A percentile compares a stretch with the other conserved stretches of the same genome.
These are phyloP conservation scores for Chlorella variabilis DNA, from an alignment of 163 green algal species.

Conservation along the genomic window DNA sequence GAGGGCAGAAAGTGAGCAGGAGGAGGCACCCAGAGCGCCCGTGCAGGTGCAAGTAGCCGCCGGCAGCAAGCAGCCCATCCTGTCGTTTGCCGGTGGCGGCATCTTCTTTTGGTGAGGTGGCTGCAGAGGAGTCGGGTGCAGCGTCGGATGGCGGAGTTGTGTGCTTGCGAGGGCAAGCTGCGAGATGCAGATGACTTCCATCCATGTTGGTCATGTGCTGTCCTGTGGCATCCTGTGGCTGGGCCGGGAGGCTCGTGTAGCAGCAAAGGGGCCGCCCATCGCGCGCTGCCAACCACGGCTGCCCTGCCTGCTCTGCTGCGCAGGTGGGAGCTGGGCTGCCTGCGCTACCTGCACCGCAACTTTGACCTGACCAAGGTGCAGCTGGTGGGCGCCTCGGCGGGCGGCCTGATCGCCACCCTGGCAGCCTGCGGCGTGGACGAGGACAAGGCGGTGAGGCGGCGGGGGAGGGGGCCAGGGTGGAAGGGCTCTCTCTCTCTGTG, in stretches of 20 bases:
- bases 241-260: no score
- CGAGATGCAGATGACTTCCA: no score
- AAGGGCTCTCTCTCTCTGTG: no score
- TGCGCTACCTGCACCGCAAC: constrained; percentile 59
- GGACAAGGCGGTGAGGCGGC: constrained; percentile 31
- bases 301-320: background rate
- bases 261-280: no score
- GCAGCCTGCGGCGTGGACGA: constrained; percentile 57
- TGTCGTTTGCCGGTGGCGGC: constrained; percentile 32
- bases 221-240: no score
- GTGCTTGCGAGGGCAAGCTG: background rate
- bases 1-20: background rate
- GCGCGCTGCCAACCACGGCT: no score
- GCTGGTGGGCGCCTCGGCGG: constrained; percentile 58
- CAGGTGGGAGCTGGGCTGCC: constrained; percentile 27
- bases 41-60: no score
- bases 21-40: background rate
- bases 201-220: no score
- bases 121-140: no score
- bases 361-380: constrained; percentile 55
- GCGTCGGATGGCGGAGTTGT: no score
- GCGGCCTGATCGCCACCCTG: constrained; percentile 55
- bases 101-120: constrained; percentile 25
- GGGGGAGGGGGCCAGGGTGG: no score
- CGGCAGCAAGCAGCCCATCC: constrained; percentile 9